Evolutionary conservation across 805 yeast species (phyloP), one percentile per base, ranked within the genome.

Genomic region (Sugiyamaella chiloensis): DNA sequence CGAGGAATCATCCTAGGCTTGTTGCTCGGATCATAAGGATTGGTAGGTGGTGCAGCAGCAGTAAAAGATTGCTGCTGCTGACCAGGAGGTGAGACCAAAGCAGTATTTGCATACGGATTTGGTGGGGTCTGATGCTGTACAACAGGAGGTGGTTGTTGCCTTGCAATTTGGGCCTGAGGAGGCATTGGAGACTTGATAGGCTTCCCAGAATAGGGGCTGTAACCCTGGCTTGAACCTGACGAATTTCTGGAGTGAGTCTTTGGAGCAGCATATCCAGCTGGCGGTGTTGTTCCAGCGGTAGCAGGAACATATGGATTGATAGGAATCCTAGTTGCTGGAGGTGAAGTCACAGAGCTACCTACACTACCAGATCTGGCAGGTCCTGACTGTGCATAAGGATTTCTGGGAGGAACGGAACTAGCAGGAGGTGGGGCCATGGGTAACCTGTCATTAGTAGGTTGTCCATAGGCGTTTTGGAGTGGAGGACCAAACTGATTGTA

Each of bases 311-410:
- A 49, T 6, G 49, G 49, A 29, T 46, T 46, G 16, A 32, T 24
- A 17, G 48, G 43, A 6, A 40, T 31, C 23, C 26, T 29, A 16
- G 30, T 24, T n/a, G 14, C 12, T 17, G 8, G 24, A 14, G 42
- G 29, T 21, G 31, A 16, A 20, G 9, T 16, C 16, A n/a, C 44
- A 4, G 16, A 17, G 21, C 37, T 19, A 4, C 37, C 21, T 3
- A 34, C 37, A 34, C 37, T 34, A 16, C 21, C 21, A 4, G 20
- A 12, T 4, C 37, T 14, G 9, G 7, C 20, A 3, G 37, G 37
- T 17, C 16, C 17, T 4, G 37, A 16, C 20, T 34, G 57, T 3
- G 55, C 55, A 42, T 50, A 52, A 11, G 54, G 58, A 40, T 42
- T 57, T 23, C 19, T 46, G 17, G 52, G 54, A 19, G 37, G 56